A percentile compares a stretch with the other conserved stretches of the same genome.
Evolutionary conservation across 1,139 yeast species (phyloP).

Genomic region (Yamadazyma pseudoaaseri): DNA sequence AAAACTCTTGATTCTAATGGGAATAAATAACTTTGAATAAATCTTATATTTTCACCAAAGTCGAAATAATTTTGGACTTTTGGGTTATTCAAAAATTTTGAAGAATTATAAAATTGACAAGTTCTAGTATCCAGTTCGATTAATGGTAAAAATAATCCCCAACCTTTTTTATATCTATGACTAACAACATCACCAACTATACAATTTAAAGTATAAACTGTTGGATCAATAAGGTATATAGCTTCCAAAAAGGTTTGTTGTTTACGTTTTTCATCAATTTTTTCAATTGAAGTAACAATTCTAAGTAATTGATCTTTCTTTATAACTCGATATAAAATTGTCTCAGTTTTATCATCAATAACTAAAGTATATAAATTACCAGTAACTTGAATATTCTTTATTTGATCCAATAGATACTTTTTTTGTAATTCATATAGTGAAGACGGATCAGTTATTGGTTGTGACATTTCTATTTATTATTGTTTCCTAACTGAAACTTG

Average conservation of each 20-base stretch:
- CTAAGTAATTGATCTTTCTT: slow-evolving; percentile 39
- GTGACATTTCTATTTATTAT: slow-evolving; percentile 8
- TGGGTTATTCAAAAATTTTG: slow-evolving; percentile 31
- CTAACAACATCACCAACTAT: slow-evolving; percentile 42
- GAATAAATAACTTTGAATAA: slow-evolving; percentile 27
- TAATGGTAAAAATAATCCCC: slow-evolving; percentile 37
- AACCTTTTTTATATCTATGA: slow-evolving; percentile 37
- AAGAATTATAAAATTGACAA: slow-evolving; percentile 24
- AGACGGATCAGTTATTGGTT: slow-evolving; percentile 22
- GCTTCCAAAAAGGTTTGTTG: slow-evolving; percentile 41
- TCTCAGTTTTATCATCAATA: slow-evolving; percentile 37
- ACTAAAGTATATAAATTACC: slow-evolving; percentile 39
- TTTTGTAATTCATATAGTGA: slow-evolving; percentile 37
- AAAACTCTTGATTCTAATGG: slow-evolving; percentile 43
- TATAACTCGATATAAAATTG: slow-evolving; percentile 32
- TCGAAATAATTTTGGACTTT: slow-evolving; percentile 31
- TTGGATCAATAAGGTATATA: slow-evolving; percentile 39
- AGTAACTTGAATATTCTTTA: slow-evolving; percentile 32
- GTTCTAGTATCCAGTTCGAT: slow-evolving; percentile 24
- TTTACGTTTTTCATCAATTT: slow-evolving; percentile 34
- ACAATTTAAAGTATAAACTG: slow-evolving; percentile 40
- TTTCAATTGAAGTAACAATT: slow-evolving; percentile 42
- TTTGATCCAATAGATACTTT: slow-evolving; percentile 33
- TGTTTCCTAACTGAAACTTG: too few relatives aligned
- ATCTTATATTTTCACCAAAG: slow-evolving; percentile 25